Evolutionary conservation across 495 filamentous ascomycete genomes (phyloP), one percentile per base, ranked within the genome.

Genomic region (Podospora appendiculata): DNA sequence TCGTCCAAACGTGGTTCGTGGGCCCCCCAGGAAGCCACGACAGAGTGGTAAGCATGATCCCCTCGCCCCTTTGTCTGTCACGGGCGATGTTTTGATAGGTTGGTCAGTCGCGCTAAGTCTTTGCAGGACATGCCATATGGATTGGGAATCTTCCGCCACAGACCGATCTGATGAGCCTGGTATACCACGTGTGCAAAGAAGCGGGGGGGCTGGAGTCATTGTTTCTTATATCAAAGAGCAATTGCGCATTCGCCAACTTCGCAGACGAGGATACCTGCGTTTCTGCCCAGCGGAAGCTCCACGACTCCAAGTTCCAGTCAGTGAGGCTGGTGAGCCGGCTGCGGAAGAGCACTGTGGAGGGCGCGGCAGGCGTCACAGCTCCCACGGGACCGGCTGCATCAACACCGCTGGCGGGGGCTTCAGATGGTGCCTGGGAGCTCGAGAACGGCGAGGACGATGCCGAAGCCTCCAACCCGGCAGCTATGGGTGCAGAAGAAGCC

Each of bases 241-340:
- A 96, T 60, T 98, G 93, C 62, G 93, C 91, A 0, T 98, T 98
- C 74, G 88, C 95, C 61, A 98, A 98, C 62, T 98, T 95, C 62
- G 85, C 83, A 54, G 88, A 87, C 41, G 93, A 95, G 55, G 71
- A 69, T 11, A 81, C 85, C 16, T 95, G 89, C 62, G 70, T 78
- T 18, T 81, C 83, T 4, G 93, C 93, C 2, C 82, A 95, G 74
- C 75, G 76, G 16, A 83, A 89, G 52, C 89, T 98, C 45, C 90
- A 98, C 62, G 90, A 96, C 58, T 95, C 90, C 2, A 82, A 85
- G 50, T 96, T 98, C 57, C 82, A 92, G 52, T 87, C 88, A 0
- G 84, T 91, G 14, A 80, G 89, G 16, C 75, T 98, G n/a, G 91
- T 96, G n/a, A 95, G 93, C 63, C 80, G 93, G 44, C 66, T 94